Conservation (phyloP, 306 rosid species). For the Begonia masoniana region DNA sequence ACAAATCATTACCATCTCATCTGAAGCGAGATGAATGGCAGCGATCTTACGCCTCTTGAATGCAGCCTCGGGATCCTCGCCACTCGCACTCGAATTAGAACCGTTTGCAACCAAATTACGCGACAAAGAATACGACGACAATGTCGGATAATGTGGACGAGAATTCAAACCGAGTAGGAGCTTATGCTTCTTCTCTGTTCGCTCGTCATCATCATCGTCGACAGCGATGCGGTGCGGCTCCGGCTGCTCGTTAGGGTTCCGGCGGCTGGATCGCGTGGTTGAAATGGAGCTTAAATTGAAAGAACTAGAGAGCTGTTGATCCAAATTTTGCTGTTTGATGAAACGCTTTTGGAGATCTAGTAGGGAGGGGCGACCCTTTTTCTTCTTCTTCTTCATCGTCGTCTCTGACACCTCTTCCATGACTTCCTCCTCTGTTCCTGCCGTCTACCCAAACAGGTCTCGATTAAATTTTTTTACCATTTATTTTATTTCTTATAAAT, state of each 20-base stretch:
- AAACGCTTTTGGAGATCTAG: constrained; percentile 91
- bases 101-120: constrained; percentile 16
- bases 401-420: constrained; percentile 63
- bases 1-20: constrained; percentile 43
- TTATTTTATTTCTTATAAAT: not conserved
- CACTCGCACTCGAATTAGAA: constrained; percentile 19
- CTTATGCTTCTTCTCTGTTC: constrained; percentile 66
- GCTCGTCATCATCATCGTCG: constrained; percentile 58
- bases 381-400: constrained; percentile 70
- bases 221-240: constrained; percentile 11
- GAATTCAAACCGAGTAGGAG: constrained; percentile 52
- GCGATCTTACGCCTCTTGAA: constrained; percentile 43
- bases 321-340: constrained; percentile 40
- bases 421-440: constrained; percentile 32
- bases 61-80: constrained; percentile 30
- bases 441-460: constrained; percentile 18
- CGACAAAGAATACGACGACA: constrained; percentile 18
- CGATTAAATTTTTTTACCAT: not conserved
- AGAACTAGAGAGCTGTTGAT: constrained; percentile 20
- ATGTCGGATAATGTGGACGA: constrained; percentile 29
- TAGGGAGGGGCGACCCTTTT: constrained; percentile 93
- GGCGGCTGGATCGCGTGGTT: constrained; percentile 16
- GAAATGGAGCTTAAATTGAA: constrained; percentile 23
- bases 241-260: constrained; percentile 10
- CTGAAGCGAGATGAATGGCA: constrained; percentile 31